A percentile compares a stretch with the other conserved stretches of the same genome.
phyloP scores from a whole-genome alignment of 2,329 filamentous ascomycete genomes.

The Neopestalotiopsis sp. region DNA sequence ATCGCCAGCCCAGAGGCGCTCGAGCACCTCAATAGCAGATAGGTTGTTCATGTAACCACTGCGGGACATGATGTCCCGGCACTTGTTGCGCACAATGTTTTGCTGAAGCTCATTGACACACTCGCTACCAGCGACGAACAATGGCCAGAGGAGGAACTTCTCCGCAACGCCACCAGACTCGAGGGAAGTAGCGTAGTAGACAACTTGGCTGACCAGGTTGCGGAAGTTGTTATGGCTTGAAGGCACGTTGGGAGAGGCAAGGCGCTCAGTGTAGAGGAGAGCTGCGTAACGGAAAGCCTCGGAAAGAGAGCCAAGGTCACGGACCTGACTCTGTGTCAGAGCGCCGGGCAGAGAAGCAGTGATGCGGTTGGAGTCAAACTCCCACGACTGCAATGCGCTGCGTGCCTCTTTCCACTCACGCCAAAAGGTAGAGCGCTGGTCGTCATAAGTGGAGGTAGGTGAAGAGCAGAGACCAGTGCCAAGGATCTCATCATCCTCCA shows the following conservation, averaged over 20 bases:
- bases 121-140: conserved; percentile 90
- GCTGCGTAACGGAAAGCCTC: conserved; percentile 91
- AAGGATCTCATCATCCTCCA: conserved; percentile 61
- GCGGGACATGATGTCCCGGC: conserved; percentile 83
- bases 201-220: conserved; percentile 79
- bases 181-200: conserved; percentile 83
- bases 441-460: conserved; percentile 56
- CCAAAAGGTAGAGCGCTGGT: conserved; percentile 76
- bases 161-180: conserved; percentile 74
- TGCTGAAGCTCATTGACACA: conserved; percentile 84
- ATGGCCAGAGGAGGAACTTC: conserved; percentile 91
- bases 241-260: conserved; percentile 77
- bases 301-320: conserved; percentile 81
- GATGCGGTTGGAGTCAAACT: conserved; percentile 67
- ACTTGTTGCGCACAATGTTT: conserved; percentile 78
- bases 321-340: conserved; percentile 65
- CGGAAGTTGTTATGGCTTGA: conserved; percentile 81
- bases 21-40: conserved; percentile 82
- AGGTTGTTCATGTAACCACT: conserved; percentile 95
- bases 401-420: conserved; percentile 84
- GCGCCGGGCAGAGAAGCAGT: conserved; percentile 55
- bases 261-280: conserved; percentile 86
- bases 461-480: conserved; percentile 47
- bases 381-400: conserved; percentile 78
- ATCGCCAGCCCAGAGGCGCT: conserved; percentile 78